These are phyloP conservation scores for Lagenidium sp. DNA, from an alignment of 352 stramenopile genomes.

Conservation along the genomic window DNA sequence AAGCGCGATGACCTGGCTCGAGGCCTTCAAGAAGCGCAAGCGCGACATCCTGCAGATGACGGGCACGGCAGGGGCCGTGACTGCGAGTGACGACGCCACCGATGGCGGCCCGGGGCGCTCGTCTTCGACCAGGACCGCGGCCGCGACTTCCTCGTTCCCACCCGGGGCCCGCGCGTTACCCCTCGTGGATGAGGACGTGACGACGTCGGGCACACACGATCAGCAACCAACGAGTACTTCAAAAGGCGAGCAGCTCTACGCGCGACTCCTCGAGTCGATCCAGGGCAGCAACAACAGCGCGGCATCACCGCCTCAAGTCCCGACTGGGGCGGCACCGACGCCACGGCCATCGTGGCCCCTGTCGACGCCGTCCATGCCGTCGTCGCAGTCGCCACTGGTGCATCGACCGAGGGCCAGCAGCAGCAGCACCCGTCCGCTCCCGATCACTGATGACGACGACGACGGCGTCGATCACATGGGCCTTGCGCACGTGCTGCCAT, in stretches of 20 bases:
- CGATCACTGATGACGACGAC: conserved; percentile 2
- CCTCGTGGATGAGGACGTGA: conserved; percentile 1
- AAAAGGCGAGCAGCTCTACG: conserved; percentile 15
- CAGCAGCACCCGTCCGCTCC: too few species aligned
- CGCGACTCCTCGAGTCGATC: conserved; percentile 15
- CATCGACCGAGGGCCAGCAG: too few species aligned
- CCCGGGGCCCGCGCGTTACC: too few species aligned
- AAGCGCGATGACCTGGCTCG: conserved; percentile 53
- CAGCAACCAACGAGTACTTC: too few species aligned
- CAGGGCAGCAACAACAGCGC: background rate
- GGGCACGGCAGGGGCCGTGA: conserved; percentile 20
- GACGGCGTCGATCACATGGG: background rate
- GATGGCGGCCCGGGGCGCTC: too few species aligned
- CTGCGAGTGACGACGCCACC: too few species aligned
- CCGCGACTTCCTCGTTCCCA: too few species aligned
- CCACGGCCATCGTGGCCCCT: background rate
- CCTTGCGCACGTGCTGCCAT: background rate
- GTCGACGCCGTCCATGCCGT: conserved; percentile 1
- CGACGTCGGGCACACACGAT: too few species aligned
- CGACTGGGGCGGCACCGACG: background rate
- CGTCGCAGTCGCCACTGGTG: conserved; percentile 3
- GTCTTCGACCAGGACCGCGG: too few species aligned
- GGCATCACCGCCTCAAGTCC: background rate
- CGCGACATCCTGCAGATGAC: conserved; percentile 32
- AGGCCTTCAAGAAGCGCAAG: conserved; percentile 54